These are phyloP conservation scores for Saccharum officinarum DNA, from an alignment of 176 grass and related monocot genomes.

Conservation along the genomic window DNA sequence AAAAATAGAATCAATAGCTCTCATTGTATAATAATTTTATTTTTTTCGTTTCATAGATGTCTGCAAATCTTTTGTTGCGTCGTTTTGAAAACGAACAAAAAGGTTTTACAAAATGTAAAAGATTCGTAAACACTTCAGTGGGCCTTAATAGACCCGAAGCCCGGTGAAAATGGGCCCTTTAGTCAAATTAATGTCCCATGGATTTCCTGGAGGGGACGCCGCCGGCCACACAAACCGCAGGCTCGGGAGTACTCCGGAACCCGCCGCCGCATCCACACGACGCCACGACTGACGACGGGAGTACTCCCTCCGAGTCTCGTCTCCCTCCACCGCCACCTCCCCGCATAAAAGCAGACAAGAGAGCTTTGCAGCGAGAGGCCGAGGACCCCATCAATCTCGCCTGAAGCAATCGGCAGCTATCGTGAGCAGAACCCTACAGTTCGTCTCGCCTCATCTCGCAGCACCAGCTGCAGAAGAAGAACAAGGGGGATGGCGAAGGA, in stretches of 20 bases:
- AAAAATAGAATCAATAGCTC: no score
- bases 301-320: no score
- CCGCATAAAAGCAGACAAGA: constrained; percentile 10
- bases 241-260: constrained; percentile 33
- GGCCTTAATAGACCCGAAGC: background rate
- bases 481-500: constrained; percentile 52
- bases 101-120: background rate
- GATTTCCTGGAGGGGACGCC: no score
- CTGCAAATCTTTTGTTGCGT: no score
- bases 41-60: no score
- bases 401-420: background rate
- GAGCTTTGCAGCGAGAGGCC: background rate
- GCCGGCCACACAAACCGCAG: background rate
- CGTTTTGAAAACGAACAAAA: no score
- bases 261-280: constrained; percentile 32
- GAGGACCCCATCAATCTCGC: background rate
- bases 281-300: constrained; percentile 27
- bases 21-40: no score
- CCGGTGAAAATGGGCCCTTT: background rate
- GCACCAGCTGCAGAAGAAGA: background rate
- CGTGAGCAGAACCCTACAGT: background rate
- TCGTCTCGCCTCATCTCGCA: background rate
- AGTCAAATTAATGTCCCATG: background rate
- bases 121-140: background rate
- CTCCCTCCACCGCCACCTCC: background rate